These are phyloP conservation scores for Clathrospora elynae DNA, from an alignment of 2,329 filamentous ascomycete species.

Conservation along the genomic window DNA sequence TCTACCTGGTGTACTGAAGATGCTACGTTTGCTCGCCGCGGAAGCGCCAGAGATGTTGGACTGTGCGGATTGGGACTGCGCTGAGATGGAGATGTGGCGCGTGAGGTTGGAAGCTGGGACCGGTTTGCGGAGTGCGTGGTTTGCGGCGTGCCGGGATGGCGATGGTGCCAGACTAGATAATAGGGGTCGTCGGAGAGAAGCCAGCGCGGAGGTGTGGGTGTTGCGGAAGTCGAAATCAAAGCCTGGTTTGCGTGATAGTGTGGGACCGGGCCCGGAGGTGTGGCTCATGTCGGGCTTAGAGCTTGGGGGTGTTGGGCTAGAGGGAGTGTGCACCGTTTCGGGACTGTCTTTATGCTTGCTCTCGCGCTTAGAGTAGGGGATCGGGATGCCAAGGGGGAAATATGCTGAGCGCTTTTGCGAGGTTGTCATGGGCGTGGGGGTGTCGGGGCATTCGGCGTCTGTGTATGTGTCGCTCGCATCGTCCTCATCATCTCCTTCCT, in stretches of 20 bases:
- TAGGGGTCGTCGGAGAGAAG: no score
- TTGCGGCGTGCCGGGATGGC: no score
- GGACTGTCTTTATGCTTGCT: not conserved
- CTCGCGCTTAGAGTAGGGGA: not conserved
- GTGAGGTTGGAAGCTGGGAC: not conserved
- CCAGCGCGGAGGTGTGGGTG: not conserved
- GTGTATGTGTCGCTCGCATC: not conserved
- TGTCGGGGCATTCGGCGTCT: constrained; percentile 19
- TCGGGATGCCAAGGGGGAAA: constrained; percentile 14
- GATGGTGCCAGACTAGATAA: no score
- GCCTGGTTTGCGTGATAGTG: no score
- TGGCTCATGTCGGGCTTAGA: no score
- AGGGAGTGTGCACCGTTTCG: not conserved
- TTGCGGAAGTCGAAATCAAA: not conserved
- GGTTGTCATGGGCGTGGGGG: constrained; percentile 27
- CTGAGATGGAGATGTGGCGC: constrained; percentile 8
- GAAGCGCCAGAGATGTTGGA: constrained; percentile 11
- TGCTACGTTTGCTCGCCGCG: constrained; percentile 9
- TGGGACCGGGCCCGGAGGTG: no score
- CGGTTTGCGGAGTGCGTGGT: constrained; percentile 3
- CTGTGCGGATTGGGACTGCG: constrained; percentile 1
- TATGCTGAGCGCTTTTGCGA: constrained; percentile 24
- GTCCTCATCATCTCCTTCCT: constrained; percentile 1
- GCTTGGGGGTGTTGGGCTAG: constrained; percentile 1
- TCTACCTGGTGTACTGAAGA: constrained; percentile 37